Evolutionary conservation across 805 yeast species (phyloP), one percentile per base, ranked within the genome.

Genomic region (Cyberlindnera sargentensis): DNA sequence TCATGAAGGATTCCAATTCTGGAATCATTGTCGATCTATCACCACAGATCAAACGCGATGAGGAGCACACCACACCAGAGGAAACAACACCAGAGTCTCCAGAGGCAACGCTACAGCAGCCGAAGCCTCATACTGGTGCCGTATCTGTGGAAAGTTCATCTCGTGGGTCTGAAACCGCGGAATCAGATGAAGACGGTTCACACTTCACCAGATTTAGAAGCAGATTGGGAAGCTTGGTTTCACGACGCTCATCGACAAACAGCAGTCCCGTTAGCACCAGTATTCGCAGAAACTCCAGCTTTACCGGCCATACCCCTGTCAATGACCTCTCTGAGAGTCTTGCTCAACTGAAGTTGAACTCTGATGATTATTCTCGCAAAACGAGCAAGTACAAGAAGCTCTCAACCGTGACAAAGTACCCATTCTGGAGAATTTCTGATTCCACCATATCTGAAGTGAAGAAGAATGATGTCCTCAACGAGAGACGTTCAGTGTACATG

Each of bases 381-480:
- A 6, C 10, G 6, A n/a, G 15, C 61, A 68, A 56, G 55, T 61
- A 71, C 61, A 80, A 75, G 55, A 80, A 74, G 52, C 64, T 83
- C 8, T 75, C 79, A 4, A 71, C 81, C 15, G 67, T 76, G 15
- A 56, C 70, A 3, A 78, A 76, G 44, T 64, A 73, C 36, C 89
- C 91, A 20, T 84, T 71, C 55, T 91, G 98, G 98, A 73, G 85
- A 49, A 77, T 90, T 31, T 86, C 95, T 48, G 98, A 93, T 63
- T 70, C 84, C 2, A 68, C 66, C 29, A 78, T 85, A 4, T 64
- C 76, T 33, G 96, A 89, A 58, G 79, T 73, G 7, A 68, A 75
- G 9, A 57, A 66, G 3, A 62, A 66, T 0, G 78, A 80, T 11
- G 84, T 90, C 1, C 64, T 86, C 35, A 68, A 65, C 43, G 95